Base-by-base conservation (phyloP, 768 basidiomycete species). In the Hydnomerulius pinastri region DNA sequence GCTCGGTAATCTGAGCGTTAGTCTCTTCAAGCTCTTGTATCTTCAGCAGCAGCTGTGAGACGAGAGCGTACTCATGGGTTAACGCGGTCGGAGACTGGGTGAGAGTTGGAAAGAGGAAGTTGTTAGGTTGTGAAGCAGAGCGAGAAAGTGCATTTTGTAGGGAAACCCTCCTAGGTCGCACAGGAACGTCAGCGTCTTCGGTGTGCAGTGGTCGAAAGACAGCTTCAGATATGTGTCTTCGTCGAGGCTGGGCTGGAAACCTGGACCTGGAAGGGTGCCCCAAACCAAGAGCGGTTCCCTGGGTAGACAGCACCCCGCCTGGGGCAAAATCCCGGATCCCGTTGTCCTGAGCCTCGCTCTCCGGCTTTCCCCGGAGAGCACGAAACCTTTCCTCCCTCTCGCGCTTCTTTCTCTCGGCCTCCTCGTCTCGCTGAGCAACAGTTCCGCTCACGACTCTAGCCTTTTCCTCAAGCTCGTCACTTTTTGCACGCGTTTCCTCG, bases 11-110 rank as follows among this genome's bases (percentile, higher is more conserved):
- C 48, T 80, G 78, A 6, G 71, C 54, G 56, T 92, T 92, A 2
- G 87, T 80, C 32, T 83, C 77, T 60, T 92, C 88, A 1, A 92
- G 75, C 63, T 92, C 90, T 40, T 77, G 74, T 43, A 92, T 87
- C 70, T 92, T 92, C 13, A 71, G 62, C 36, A 91, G 69, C 6
- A 92, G 78, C 62, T 89, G 85, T 9, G 81, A 73, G n/a, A 92
- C 78, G 45, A 92, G 74, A 55, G 67, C 71, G 56, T 75, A 81
- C 66, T 85, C 72, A 15, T 60, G 62, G 6, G 55, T 57, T 29
- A 54, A 38, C 30, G 55, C 44, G 44, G 56, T 59, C 39, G 59
- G 51, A 24, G 59, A 40, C 36, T 60, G 50, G 5, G 11, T 17
- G 10, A 50, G 37, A 6, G 44, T 13, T 21, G 58, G 49, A 24